Evolutionary conservation across 176 grass and related monocot genomes (phyloP).

Genomic region (Dactylis glomerata): DNA sequence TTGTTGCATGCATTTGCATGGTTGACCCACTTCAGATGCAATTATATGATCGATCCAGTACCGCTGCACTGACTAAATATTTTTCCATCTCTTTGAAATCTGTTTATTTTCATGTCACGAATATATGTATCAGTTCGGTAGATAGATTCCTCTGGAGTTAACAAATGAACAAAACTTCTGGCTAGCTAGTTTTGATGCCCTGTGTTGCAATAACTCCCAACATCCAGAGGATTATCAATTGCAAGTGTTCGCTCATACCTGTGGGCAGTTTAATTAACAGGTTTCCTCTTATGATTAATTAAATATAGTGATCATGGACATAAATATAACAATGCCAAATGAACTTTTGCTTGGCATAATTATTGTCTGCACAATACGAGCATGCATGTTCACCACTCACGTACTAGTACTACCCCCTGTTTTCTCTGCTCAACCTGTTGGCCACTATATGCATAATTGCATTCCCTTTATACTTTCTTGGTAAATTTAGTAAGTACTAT

Average conservation of each 20-base stretch:
- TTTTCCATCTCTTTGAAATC: constrained; percentile 32
- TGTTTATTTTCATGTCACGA: constrained; percentile 1
- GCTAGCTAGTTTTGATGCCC: constrained; percentile 13
- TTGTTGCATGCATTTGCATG: constrained; percentile 20
- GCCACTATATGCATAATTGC: neutral
- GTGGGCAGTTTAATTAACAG: neutral
- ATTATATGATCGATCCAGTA: neutral
- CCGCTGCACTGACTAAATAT: constrained; percentile 37
- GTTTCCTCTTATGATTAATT: neutral
- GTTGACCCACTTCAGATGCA: neutral
- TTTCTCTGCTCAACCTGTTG: neutral
- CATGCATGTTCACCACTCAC: neutral
- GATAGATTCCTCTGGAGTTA: neutral
- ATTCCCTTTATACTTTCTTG: too few relatives aligned
- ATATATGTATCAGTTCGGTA: neutral
- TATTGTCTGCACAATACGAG: neutral
- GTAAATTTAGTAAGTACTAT: neutral
- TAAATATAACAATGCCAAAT: neutral
- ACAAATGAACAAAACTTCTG: neutral
- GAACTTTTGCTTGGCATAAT: neutral
- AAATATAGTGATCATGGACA: neutral
- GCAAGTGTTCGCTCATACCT: neutral
- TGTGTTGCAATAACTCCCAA: constrained; percentile 32
- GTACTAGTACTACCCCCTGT: neutral
- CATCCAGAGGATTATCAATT: constrained; percentile 29